These are phyloP conservation scores for Ogataea pini DNA, from an alignment of 805 yeast genomes.

Conservation along the genomic window DNA sequence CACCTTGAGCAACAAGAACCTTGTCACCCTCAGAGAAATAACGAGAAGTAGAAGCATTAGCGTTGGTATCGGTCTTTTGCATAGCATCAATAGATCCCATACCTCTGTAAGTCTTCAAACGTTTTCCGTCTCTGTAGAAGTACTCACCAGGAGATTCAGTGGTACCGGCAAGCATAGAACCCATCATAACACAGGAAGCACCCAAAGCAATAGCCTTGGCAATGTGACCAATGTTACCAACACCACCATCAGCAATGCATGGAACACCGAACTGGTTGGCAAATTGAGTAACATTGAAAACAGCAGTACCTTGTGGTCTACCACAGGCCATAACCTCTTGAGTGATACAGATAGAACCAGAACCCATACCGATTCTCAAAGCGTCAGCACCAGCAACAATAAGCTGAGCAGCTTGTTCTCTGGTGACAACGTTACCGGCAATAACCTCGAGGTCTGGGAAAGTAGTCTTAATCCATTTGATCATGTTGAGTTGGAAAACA, in stretches of 20 bases:
- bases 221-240: conserved; percentile 97
- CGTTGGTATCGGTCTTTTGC: conserved; percentile 85
- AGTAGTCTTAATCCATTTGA: conserved; percentile 82
- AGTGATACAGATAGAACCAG: conserved; percentile 98
- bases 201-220: conserved; percentile 96
- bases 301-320: conserved; percentile 99
- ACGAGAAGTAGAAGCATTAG: conserved; percentile 97
- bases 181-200: conserved; percentile 99
- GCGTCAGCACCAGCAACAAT: conserved; percentile 97
- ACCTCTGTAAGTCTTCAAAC: conserved; percentile 97
- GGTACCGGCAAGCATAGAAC: conserved; percentile 98
- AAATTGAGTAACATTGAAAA: conserved; percentile 88
- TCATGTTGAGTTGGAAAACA: conserved; percentile 88
- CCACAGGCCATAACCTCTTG: conserved; percentile 99
- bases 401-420: conserved; percentile 97
- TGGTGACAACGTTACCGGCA: conserved; percentile 98
- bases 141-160: conserved; percentile 98
- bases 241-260: conserved; percentile 99
- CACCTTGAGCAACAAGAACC: conserved; percentile 99
- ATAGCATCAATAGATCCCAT: conserved; percentile 99
- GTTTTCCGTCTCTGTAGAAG: conserved; percentile 96
- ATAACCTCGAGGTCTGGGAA: conserved; percentile 82
- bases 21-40: conserved; percentile 95
- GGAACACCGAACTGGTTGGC: conserved; percentile 97
- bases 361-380: conserved; percentile 99